Evolutionary conservation across 345 rosid genomes (phyloP).

Genomic region (Acer campestre): DNA sequence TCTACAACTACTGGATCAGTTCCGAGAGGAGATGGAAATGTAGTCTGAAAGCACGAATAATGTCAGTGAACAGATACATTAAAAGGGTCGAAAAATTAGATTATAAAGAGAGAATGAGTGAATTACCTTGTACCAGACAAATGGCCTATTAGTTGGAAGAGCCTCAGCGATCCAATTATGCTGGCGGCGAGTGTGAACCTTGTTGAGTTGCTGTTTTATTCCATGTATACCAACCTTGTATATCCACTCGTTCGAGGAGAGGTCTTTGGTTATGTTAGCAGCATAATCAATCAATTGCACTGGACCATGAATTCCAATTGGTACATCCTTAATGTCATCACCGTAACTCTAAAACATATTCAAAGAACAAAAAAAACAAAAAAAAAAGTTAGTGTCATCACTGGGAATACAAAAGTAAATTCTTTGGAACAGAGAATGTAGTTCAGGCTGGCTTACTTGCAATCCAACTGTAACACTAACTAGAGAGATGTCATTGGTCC

Average conservation of each 20-base stretch:
- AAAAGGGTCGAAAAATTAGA: too few relatives aligned
- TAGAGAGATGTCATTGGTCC: conserved; percentile 35
- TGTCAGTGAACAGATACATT: neutral
- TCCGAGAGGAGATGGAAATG: conserved; percentile 54
- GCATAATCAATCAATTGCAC: conserved; percentile 29
- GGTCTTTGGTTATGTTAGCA: conserved; percentile 6
- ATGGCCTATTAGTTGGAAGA: conserved; percentile 37
- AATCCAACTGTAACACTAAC: conserved; percentile 62
- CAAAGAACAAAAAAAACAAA: too few relatives aligned
- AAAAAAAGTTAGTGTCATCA: too few relatives aligned
- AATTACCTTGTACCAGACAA: conserved; percentile 72
- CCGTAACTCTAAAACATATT: conserved; percentile 39
- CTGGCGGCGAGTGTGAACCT: neutral
- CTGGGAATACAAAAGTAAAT: too few relatives aligned
- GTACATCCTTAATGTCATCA: conserved; percentile 8
- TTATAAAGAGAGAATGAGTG: neutral
- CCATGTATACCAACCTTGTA: conserved; percentile 63
- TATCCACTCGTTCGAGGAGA: conserved; percentile 48
- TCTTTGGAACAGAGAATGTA: too few relatives aligned
- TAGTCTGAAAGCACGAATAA: conserved; percentile 34
- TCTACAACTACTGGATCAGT: conserved; percentile 70
- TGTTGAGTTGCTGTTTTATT: conserved; percentile 25
- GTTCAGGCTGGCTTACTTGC: neutral
- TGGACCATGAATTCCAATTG: conserved; percentile 38
- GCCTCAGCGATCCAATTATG: conserved; percentile 27